Evolutionary conservation across 441 rosid species (phyloP).

Genomic region (Populus hybrid): DNA sequence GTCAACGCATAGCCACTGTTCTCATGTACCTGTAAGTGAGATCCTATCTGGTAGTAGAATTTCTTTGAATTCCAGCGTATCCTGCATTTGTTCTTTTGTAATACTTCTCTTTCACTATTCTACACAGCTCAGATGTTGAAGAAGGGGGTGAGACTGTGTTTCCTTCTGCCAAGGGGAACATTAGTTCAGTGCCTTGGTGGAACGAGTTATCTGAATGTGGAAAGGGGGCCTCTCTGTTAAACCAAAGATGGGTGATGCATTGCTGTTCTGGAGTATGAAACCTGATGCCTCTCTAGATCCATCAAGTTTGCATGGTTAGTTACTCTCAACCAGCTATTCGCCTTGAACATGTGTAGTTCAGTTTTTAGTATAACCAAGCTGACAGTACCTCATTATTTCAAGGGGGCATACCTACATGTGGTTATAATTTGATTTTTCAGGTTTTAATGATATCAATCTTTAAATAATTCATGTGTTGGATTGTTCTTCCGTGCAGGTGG

Average conservation of each 20-base stretch:
- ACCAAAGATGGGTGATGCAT: slow-evolving; percentile 92
- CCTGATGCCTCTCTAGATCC: slow-evolving; percentile 83
- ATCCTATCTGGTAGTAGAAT: not conserved
- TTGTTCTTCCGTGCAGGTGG: slow-evolving; percentile 53
- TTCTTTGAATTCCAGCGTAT: not conserved
- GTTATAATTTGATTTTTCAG: slow-evolving; percentile 1
- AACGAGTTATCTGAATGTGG: slow-evolving; percentile 85
- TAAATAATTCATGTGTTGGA: slow-evolving; percentile 10
- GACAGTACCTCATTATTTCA: not conserved
- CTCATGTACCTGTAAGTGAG: slow-evolving; percentile 91
- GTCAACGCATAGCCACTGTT: slow-evolving; percentile 90
- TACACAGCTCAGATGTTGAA: slow-evolving; percentile 88
- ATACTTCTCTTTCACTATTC: slow-evolving; percentile 5
- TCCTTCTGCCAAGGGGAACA: slow-evolving; percentile 70
- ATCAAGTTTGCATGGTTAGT: slow-evolving; percentile 85
- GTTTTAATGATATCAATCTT: slow-evolving; percentile 1
- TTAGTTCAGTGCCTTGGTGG: slow-evolving; percentile 84
- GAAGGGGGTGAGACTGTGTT: slow-evolving; percentile 99
- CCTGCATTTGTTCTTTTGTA: not conserved
- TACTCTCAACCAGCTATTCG: slow-evolving; percentile 3
- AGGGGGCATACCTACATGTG: not conserved
- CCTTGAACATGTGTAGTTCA: slow-evolving; percentile 1
- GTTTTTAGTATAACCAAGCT: slow-evolving; percentile 5
- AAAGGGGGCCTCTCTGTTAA: slow-evolving; percentile 79
- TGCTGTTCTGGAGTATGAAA: slow-evolving; percentile 92